Percentiles rank a stretch among this genome's conserved stretches.
Conservation (phyloP, 371 early-diverging fungal species). For the Rhizopus sp. region DNA sequence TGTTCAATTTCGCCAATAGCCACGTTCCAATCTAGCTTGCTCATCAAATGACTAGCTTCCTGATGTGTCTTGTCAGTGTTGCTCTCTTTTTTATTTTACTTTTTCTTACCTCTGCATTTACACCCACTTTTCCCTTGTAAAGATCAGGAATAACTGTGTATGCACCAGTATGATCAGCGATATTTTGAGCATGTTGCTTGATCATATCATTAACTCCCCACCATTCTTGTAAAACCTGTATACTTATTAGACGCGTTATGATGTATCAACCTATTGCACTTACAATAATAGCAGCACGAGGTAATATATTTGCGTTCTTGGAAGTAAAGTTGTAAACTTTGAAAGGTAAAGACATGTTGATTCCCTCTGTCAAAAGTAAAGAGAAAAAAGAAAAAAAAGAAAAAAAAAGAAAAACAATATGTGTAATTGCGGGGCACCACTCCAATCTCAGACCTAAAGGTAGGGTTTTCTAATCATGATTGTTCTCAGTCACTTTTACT, state of each 20-base stretch:
- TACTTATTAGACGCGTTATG: neutral
- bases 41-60: slow-evolving; percentile 62
- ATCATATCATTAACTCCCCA: slow-evolving; percentile 58
- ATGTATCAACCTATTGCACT: neutral
- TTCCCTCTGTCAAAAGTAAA: too few relatives aligned
- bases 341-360: slow-evolving; percentile 18
- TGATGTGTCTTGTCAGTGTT: slow-evolving; percentile 5
- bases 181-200: slow-evolving; percentile 49
- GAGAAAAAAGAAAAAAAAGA: too few relatives aligned
- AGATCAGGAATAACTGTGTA: slow-evolving; percentile 52
- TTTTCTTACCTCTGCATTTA: slow-evolving; percentile 44
- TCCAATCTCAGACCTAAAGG: too few relatives aligned
- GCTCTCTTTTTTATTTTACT: too few relatives aligned
- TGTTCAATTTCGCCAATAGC: slow-evolving; percentile 44
- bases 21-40: slow-evolving; percentile 48
- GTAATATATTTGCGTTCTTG: slow-evolving; percentile 18
- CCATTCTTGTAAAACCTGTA: slow-evolving; percentile 47
- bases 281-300: slow-evolving; percentile 40
- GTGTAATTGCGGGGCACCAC: too few relatives aligned
- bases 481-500: too few relatives aligned
- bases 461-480: too few relatives aligned
- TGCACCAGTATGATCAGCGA: slow-evolving; percentile 52
- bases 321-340: slow-evolving; percentile 21
- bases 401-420: too few relatives aligned
- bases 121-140: slow-evolving; percentile 56